phyloP scores from a whole-genome alignment of 768 basidiomycete species.

The Tylopilus vinaceipallidus region DNA sequence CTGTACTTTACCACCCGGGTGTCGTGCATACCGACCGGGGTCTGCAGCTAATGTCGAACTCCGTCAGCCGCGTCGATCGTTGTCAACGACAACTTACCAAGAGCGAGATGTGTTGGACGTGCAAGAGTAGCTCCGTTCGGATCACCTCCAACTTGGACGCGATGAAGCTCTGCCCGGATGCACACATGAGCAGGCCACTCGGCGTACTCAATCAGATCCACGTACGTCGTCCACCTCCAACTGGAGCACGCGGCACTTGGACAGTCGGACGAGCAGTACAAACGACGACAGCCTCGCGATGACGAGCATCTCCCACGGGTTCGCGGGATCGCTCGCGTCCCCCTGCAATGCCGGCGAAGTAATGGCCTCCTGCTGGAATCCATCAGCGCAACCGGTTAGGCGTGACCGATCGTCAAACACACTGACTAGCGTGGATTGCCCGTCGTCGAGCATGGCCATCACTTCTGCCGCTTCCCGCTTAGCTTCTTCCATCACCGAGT shows the following conservation, averaged over 20 bases:
- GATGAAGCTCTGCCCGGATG: constrained; percentile 14
- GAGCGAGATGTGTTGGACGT: constrained; percentile 10
- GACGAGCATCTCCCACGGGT: constrained; percentile 19
- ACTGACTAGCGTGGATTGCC: neutral
- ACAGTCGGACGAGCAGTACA: constrained; percentile 19
- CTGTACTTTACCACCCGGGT: constrained; percentile 17
- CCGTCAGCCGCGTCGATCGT: neutral
- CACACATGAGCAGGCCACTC: neutral
- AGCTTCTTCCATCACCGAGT: constrained; percentile 10
- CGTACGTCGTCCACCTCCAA: constrained; percentile 27
- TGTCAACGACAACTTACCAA: constrained; percentile 12
- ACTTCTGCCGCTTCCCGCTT: constrained; percentile 16
- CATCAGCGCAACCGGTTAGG: no score
- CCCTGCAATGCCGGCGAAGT: neutral
- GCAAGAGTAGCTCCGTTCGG: constrained; percentile 10
- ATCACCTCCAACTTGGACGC: constrained; percentile 20
- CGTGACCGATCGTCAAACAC: no score
- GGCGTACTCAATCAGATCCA: neutral
- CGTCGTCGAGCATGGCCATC: constrained; percentile 13
- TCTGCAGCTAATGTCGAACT: constrained; percentile 7
- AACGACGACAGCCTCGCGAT: constrained; percentile 19
- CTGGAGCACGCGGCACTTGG: constrained; percentile 18
- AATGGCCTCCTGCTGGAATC: constrained; percentile 12
- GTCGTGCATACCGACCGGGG: constrained; percentile 14
- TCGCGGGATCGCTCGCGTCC: neutral